Percentiles rank a stretch among this genome's conserved stretches.
These are phyloP conservation scores for Sclerotinia spermophila DNA, from an alignment of 2,329 filamentous ascomycete species.

Conservation along the genomic window DNA sequence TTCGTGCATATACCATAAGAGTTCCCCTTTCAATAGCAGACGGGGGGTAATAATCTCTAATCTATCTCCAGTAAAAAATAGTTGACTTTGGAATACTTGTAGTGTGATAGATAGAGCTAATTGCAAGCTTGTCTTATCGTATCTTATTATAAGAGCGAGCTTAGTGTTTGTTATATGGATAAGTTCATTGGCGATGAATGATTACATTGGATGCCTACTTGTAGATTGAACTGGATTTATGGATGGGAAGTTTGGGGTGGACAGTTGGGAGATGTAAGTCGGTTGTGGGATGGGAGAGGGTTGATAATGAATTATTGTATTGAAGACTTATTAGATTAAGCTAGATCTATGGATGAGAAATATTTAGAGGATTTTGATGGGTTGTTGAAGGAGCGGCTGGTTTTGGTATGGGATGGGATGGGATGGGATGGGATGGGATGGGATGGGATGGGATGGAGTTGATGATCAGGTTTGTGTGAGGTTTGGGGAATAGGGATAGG, in stretches of 20 bases:
- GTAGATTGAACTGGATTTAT: not conserved
- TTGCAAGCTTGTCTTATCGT: too few relatives aligned
- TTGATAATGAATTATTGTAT: too few relatives aligned
- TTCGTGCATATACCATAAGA: not conserved
- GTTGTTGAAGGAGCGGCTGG: too few relatives aligned
- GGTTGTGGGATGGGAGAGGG: not conserved
- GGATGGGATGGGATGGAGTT: not conserved
- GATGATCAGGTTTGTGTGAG: not conserved
- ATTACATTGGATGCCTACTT: fast-evolving
- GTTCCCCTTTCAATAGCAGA: not conserved
- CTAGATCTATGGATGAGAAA: too few relatives aligned
- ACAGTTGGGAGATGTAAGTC: not conserved
- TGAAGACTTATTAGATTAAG: too few relatives aligned
- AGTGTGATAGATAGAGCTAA: not conserved
- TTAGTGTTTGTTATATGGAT: not conserved
- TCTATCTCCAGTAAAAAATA: not conserved
- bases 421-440: not conserved
- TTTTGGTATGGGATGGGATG: not conserved
- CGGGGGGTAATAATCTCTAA: not conserved
- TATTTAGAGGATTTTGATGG: too few relatives aligned
- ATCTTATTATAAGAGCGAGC: not conserved
- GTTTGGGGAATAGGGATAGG: not conserved
- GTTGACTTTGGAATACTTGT: not conserved
- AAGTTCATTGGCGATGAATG: fast-evolving
- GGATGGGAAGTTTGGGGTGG: not conserved